Conservation (phyloP, 768 basidiomycete genomes). For the Boletellus sp. region DNA sequence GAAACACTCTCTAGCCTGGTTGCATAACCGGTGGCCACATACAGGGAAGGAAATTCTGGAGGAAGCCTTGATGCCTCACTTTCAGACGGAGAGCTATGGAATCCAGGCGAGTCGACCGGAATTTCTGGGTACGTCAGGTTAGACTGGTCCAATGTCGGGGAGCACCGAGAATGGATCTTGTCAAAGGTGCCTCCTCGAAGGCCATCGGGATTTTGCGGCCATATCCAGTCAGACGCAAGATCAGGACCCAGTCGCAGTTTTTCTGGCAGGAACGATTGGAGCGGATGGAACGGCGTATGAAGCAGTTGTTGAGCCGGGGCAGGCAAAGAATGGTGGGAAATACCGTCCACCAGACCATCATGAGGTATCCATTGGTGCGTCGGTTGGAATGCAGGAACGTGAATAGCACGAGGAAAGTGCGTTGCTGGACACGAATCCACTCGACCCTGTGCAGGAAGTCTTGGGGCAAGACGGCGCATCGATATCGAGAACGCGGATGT, state of each 20-base stretch:
- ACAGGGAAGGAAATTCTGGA: conserved; percentile 6
- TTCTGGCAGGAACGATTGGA: conserved; percentile 18
- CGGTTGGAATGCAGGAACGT: conserved; percentile 15
- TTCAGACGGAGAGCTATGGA: conserved; percentile 7
- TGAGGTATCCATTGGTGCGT: conserved; percentile 12
- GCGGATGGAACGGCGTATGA: conserved; percentile 26
- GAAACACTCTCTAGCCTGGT: conserved; percentile 3
- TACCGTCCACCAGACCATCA: conserved; percentile 9
- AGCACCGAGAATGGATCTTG: conserved; percentile 10
- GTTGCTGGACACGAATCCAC: conserved; percentile 15
- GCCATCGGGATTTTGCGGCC: conserved; percentile 15
- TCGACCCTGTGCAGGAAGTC: conserved; percentile 22
- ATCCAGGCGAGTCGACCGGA: conserved; percentile 1
- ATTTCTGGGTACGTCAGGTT: conserved; percentile 5
- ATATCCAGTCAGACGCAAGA: conserved; percentile 14
- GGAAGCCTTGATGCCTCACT: conserved; percentile 12
- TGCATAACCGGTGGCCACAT: conserved; percentile 2
- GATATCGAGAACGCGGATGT: conserved; percentile 28
- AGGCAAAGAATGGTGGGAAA: conserved; percentile 11
- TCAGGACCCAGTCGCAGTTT: conserved; percentile 3
- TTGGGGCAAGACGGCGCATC: conserved; percentile 31
- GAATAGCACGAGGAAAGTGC: conserved; percentile 7
- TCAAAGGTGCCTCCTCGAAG: conserved; percentile 4
- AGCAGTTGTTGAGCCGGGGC: conserved; percentile 29
- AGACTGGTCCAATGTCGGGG: conserved; percentile 4